These are phyloP conservation scores for Nothophaeocryptopus gaeumannii DNA, from an alignment of 2,329 filamentous ascomycete species.

Conservation along the genomic window DNA sequence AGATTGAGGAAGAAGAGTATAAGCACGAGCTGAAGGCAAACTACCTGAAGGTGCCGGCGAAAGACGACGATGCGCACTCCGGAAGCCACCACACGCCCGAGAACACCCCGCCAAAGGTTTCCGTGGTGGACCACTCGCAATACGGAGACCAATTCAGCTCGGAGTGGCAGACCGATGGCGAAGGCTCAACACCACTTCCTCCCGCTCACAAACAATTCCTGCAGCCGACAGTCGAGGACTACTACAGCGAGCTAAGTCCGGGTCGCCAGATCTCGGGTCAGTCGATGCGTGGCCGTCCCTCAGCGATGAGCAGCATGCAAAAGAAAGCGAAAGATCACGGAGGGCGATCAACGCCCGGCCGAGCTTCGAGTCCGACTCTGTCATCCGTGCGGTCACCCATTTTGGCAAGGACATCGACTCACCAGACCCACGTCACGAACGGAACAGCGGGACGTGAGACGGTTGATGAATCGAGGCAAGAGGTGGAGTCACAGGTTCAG, in stretches of 20 bases:
- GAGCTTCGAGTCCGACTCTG: slow-evolving; percentile 32
- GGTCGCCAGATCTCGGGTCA: slow-evolving; percentile 18
- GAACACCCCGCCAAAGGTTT: slow-evolving; percentile 29
- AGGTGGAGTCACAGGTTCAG: slow-evolving; percentile 25
- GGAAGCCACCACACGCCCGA: slow-evolving; percentile 29
- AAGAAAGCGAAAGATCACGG: slow-evolving; percentile 7
- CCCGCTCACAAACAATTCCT: slow-evolving; percentile 29
- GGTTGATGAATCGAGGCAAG: slow-evolving; percentile 15
- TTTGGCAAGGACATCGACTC: slow-evolving; percentile 17
- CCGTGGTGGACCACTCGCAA: slow-evolving; percentile 7
- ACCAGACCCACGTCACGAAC: slow-evolving; percentile 6
- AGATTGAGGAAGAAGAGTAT: slow-evolving; percentile 6
- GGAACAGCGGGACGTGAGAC: slow-evolving; percentile 1
- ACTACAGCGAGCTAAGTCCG: slow-evolving; percentile 35
- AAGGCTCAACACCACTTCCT: slow-evolving; percentile 28
- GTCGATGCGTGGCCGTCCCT: slow-evolving; percentile 5
- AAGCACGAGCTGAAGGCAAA: neutral
- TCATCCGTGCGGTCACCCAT: slow-evolving; percentile 29
- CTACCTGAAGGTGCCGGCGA: slow-evolving; percentile 6
- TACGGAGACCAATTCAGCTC: slow-evolving; percentile 27
- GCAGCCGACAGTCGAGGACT: slow-evolving; percentile 37
- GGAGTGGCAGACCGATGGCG: slow-evolving; percentile 32
- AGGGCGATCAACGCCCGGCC: slow-evolving; percentile 24
- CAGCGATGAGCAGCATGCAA: slow-evolving; percentile 1
- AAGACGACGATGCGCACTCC: slow-evolving; percentile 18